Evolutionary conservation across 768 basidiomycete genomes (phyloP).

Genomic region (Termitomyces sp.): DNA sequence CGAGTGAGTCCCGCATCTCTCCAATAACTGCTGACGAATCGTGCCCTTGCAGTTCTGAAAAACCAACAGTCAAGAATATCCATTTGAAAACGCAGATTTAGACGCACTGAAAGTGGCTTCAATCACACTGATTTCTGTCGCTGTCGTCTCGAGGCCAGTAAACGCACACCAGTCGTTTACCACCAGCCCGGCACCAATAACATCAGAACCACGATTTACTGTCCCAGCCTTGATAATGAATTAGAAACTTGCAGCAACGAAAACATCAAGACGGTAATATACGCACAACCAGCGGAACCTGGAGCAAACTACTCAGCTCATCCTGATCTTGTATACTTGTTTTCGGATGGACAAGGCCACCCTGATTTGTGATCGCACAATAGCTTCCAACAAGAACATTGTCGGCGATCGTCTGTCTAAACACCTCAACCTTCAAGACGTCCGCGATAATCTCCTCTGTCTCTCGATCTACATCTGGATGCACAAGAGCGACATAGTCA

Average conservation of each 20-base stretch:
- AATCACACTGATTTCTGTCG: slow-evolving; percentile 97
- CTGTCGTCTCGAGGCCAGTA: slow-evolving; percentile 99
- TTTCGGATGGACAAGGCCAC: slow-evolving; percentile 95
- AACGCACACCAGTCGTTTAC: slow-evolving; percentile 99
- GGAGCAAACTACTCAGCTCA: slow-evolving; percentile 88
- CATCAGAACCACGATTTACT: slow-evolving; percentile 97
- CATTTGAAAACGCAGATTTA: background rate
- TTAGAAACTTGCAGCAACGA: background rate
- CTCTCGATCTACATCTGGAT: slow-evolving; percentile 96
- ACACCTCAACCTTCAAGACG: slow-evolving; percentile 97
- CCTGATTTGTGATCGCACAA: slow-evolving; percentile 93
- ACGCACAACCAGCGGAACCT: slow-evolving; percentile 91
- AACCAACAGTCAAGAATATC: slow-evolving; percentile 1
- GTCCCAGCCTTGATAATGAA: slow-evolving; percentile 73
- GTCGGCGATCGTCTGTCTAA: slow-evolving; percentile 94
- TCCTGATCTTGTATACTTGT: slow-evolving; percentile 97
- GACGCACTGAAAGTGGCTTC: slow-evolving; percentile 94
- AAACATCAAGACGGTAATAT: background rate
- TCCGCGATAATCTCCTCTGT: slow-evolving; percentile 99
- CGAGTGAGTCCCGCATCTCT: slow-evolving; percentile 87
- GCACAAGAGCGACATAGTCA: slow-evolving; percentile 97
- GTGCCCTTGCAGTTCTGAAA: slow-evolving; percentile 81
- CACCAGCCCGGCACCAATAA: slow-evolving; percentile 94
- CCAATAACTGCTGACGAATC: slow-evolving; percentile 77
- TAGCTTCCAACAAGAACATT: slow-evolving; percentile 97